Conservation (phyloP, 164 flowering plant genomes). For the Berberis thunbergii region DNA sequence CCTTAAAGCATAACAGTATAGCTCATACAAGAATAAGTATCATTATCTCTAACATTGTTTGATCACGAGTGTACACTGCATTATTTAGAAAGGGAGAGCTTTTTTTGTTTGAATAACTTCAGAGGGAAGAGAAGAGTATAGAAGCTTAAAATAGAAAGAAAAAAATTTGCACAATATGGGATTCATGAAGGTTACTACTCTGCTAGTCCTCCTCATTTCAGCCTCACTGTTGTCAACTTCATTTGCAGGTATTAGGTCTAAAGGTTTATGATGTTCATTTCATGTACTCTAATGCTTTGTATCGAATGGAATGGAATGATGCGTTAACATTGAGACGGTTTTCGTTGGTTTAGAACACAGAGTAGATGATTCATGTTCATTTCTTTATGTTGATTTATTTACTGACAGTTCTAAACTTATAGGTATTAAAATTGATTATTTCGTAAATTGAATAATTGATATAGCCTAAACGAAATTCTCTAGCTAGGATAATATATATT, state of each 20-base stretch:
- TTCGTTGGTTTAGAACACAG: too few relatives aligned
- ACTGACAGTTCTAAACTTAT: too few relatives aligned
- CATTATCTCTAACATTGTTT: slow-evolving; percentile 11
- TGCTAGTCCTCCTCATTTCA: slow-evolving; percentile 46
- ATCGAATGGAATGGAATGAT: not conserved
- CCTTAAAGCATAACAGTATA: too few relatives aligned
- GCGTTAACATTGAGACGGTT: too few relatives aligned
- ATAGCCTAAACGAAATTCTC: too few relatives aligned
- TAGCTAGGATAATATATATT: too few relatives aligned
- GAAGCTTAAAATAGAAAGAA: not conserved
- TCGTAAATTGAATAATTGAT: too few relatives aligned
- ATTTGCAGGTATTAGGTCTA: slow-evolving; percentile 42
- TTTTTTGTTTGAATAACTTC: slow-evolving; percentile 1
- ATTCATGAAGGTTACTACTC: slow-evolving; percentile 19
- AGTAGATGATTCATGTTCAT: too few relatives aligned
- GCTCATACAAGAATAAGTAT: not conserved
- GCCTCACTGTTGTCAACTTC: slow-evolving; percentile 44
- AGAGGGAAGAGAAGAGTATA: not conserved
- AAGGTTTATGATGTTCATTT: not conserved
- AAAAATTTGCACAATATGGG: slow-evolving; percentile 18
- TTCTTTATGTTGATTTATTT: too few relatives aligned
- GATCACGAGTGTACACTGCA: not conserved
- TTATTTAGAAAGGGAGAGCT: slow-evolving; percentile 10
- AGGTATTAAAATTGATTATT: too few relatives aligned
- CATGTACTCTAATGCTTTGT: not conserved